Conservation (phyloP, 176 grass and related monocot species). For the Lolium multiflorum region DNA sequence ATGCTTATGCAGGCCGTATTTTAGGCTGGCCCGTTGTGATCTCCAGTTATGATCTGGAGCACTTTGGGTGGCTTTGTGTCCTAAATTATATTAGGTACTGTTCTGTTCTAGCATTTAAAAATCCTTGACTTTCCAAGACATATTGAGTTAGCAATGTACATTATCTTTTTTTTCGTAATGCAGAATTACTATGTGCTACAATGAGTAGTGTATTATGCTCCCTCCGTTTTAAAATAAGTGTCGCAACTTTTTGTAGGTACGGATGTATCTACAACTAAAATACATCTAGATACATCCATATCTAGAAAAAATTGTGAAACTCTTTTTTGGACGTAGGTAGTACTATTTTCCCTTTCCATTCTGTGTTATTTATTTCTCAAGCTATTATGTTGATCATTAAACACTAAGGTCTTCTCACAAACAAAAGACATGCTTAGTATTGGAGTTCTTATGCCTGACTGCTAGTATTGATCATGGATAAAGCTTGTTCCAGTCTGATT, state of each 20-base stretch:
- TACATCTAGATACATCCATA: too few relatives aligned
- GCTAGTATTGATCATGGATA: not conserved
- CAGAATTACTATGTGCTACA: not conserved
- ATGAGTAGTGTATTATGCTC: not conserved
- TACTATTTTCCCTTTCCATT: not conserved
- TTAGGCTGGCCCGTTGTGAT: constrained; percentile 49
- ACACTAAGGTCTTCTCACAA: not conserved
- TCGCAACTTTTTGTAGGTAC: too few relatives aligned
- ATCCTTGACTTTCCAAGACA: not conserved
- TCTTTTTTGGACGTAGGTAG: too few relatives aligned
- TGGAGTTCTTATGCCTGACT: not conserved
- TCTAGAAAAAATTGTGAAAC: too few relatives aligned
- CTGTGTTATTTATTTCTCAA: not conserved
- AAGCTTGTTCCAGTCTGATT: constrained; percentile 3
- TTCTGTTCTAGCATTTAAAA: constrained; percentile 13
- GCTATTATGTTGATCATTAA: constrained; percentile 7
- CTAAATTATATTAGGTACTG: constrained; percentile 61
- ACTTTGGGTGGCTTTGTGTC: constrained; percentile 56
- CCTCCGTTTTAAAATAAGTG: too few relatives aligned
- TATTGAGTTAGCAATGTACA: not conserved
- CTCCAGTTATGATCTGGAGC: constrained; percentile 56
- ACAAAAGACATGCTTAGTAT: not conserved
- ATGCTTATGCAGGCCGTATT: constrained; percentile 50
- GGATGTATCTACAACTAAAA: too few relatives aligned
- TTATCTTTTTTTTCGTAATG: not conserved